These are phyloP conservation scores for Crithidia mellificae DNA, from an alignment of 208 protist genomes.

Conservation along the genomic window DNA sequence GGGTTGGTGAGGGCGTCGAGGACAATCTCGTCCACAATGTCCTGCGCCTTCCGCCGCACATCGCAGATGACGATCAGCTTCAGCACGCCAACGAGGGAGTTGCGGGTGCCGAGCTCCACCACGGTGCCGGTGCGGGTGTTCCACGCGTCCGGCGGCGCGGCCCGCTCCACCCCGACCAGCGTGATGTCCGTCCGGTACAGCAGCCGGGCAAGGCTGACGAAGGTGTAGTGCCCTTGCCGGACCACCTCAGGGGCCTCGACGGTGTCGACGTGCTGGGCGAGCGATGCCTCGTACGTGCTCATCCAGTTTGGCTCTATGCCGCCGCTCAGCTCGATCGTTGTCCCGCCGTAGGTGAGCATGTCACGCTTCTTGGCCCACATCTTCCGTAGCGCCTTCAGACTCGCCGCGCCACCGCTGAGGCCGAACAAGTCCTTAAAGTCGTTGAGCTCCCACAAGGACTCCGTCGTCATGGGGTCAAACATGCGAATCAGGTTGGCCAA, in stretches of 20 bases:
- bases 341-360: slow-evolving; percentile 39
- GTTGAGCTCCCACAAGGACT: slow-evolving; percentile 30
- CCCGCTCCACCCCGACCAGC: slow-evolving; percentile 37
- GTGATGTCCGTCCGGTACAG: slow-evolving; percentile 37
- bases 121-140: slow-evolving; percentile 10
- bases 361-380: slow-evolving; percentile 37
- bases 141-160: background rate
- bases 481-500: slow-evolving; percentile 40
- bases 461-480: slow-evolving; percentile 39
- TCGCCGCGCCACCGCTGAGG: slow-evolving; percentile 26
- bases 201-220: slow-evolving; percentile 35
- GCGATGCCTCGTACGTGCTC: slow-evolving; percentile 43
- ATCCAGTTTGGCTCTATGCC: slow-evolving; percentile 35
- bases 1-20: slow-evolving; percentile 24
- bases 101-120: slow-evolving; percentile 36
- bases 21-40: slow-evolving; percentile 22
- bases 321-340: slow-evolving; percentile 22
- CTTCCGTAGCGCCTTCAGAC: slow-evolving; percentile 30
- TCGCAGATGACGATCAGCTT: slow-evolving; percentile 48
- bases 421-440: slow-evolving; percentile 46
- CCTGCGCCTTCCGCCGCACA: slow-evolving; percentile 19
- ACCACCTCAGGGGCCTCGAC: slow-evolving; percentile 28
- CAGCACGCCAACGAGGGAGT: slow-evolving; percentile 25
- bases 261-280: slow-evolving; percentile 40
- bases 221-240: slow-evolving; percentile 27